Evolutionary conservation across 148 eudicot species (phyloP), one percentile per base, ranked within the genome.

Genomic region (Vaccinium corymbosum): DNA sequence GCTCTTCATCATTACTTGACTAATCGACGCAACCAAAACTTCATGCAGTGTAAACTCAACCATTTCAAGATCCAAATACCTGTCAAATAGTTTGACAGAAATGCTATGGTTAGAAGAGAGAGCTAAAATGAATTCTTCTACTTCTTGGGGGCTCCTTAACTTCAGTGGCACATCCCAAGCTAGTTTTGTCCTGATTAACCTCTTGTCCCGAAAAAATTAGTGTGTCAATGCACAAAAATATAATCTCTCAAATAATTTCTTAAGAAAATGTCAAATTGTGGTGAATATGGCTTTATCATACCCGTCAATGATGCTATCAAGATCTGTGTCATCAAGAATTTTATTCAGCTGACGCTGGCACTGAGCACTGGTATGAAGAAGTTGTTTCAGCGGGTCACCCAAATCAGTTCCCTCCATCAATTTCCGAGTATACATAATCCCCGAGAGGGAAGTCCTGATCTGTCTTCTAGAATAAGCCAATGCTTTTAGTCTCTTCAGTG

Each of bases 31-130:
- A 61, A 89, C 85, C 83, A 92, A 83, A 14, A 96, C 91, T 27
- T 93, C 94, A 12, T 92, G 90, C 75, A 96, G 87, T 50, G 89
- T 88, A 81, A 96, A 96, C 87, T 96, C 98, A 38, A 89, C 90
- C 97, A 94, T 94, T 83, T 96, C 98, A 62, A 96, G 91, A 86
- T 93, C 93, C 91, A 94, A 88, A 87, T 93, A 93, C 87, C 98
- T 94, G 89, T 80, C n/a, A 78, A 59, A 72, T 83, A 74, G 81
- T 32, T 32, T 17, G 10, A 25, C n/a, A 32, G 52, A 76, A 7
- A 50, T 15, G 22, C 49, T 8, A 74, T 62, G 22, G 50, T 79
- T 6, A 70, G 42, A 80, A 59, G 14, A 48, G 19, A 27, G 38
- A 52, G 55, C 27, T n/a, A 38, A 32, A 74, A 20, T 55, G 73